Conservation (phyloP, 164 flowering plant genomes). For the Echeveria elegans region DNA sequence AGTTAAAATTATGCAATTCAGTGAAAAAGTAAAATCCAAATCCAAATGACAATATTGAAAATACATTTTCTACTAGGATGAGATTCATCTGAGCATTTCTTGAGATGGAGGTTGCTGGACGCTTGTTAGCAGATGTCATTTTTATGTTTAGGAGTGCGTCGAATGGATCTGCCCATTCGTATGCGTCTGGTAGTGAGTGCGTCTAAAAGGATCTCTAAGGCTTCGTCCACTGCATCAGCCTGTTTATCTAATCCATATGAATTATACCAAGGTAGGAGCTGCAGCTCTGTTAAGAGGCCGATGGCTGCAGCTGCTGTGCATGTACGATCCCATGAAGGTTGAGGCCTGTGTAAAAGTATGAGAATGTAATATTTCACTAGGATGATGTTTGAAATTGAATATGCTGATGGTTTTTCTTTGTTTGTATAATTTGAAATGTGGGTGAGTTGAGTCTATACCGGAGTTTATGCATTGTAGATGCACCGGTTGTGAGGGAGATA, state of each 20-base stretch:
- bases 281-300: slow-evolving; percentile 66
- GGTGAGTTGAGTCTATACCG: slow-evolving; percentile 29
- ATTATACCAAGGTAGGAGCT: slow-evolving; percentile 36
- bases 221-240: slow-evolving; percentile 60
- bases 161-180: slow-evolving; percentile 83
- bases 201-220: slow-evolving; percentile 40
- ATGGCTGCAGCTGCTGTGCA: slow-evolving; percentile 93
- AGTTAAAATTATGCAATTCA: no score
- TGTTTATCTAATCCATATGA: slow-evolving; percentile 47
- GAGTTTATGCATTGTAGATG: slow-evolving; percentile 86
- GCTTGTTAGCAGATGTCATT: slow-evolving; percentile 28
- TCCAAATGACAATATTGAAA: no score
- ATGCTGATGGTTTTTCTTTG: neutral
- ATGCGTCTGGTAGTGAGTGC: slow-evolving; percentile 63
- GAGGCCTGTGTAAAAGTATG: slow-evolving; percentile 50
- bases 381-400: neutral
- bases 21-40: no score
- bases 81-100: no score
- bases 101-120: neutral
- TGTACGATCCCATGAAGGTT: slow-evolving; percentile 95
- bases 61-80: no score
- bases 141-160: slow-evolving; percentile 45
- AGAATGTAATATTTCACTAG: no score
- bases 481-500: slow-evolving; percentile 56
- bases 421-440: neutral